phyloP scores from a whole-genome alignment of 805 yeast species.

The Teunomyces pallodes region DNA sequence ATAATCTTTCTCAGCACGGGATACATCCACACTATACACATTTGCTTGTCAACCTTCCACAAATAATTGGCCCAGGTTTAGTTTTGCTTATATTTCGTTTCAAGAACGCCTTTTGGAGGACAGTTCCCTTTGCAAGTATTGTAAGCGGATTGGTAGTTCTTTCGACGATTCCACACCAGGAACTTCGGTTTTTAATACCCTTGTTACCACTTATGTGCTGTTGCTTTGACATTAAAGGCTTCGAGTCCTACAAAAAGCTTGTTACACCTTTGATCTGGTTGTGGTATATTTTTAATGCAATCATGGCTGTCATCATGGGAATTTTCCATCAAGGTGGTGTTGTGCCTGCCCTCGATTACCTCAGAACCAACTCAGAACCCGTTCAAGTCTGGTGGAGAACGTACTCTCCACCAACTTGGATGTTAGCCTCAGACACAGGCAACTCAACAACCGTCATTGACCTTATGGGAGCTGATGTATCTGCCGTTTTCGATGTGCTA shows the following conservation, averaged over 20 bases:
- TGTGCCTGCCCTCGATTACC: conserved; percentile 55
- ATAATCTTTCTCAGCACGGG: conserved; percentile 76
- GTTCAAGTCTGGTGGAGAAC: conserved; percentile 88
- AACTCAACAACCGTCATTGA: conserved; percentile 28
- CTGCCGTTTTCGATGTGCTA: not conserved
- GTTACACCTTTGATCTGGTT: conserved; percentile 25
- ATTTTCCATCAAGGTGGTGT: conserved; percentile 89
- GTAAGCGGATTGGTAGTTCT: conserved; percentile 60
- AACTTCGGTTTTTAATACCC: conserved; percentile 82
- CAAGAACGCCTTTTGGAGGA: conserved; percentile 36
- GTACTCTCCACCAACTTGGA: conserved; percentile 90
- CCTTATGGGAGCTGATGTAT: conserved; percentile 45
- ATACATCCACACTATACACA: conserved; percentile 79
- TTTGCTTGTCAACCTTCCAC: conserved; percentile 70
- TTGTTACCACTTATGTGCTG: conserved; percentile 66
- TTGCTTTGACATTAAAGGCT: conserved; percentile 47
- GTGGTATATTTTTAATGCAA: conserved; percentile 67
- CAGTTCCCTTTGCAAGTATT: conserved; percentile 59
- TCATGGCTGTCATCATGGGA: conserved; percentile 69
- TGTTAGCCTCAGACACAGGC: conserved; percentile 32
- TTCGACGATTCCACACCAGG: conserved; percentile 88
- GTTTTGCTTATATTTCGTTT: conserved; percentile 41
- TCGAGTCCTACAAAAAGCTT: conserved; percentile 5
- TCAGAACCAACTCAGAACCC: conserved; percentile 22
- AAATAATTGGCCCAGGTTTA: conserved; percentile 75